A percentile compares a stretch with the other conserved stretches of the same genome.
These are phyloP conservation scores for Schizophyllum commune DNA, from an alignment of 1,284 basidiomycete species.

Conservation along the genomic window DNA sequence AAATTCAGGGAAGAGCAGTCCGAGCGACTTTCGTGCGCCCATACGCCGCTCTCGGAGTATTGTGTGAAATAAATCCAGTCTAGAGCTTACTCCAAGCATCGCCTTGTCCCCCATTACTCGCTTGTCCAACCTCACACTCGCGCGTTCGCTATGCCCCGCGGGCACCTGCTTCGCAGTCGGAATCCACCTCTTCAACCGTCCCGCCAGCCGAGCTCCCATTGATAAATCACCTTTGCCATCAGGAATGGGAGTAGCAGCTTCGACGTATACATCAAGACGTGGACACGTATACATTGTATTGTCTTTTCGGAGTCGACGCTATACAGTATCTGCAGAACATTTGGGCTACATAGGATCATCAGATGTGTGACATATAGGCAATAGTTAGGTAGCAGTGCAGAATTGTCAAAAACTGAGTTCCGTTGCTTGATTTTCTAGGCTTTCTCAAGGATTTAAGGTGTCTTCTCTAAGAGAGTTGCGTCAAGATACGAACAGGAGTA, in stretches of 20 bases:
- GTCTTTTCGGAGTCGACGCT: not conserved
- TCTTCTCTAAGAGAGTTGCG: too few species aligned
- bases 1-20: too few species aligned
- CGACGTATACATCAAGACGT: not conserved
- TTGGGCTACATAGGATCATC: too few species aligned
- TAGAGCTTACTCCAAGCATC: not conserved
- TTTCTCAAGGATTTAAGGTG: too few species aligned
- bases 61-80: not conserved
- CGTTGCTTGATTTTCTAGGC: too few species aligned
- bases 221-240: slow-evolving; percentile 8
- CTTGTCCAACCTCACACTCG: slow-evolving; percentile 5
- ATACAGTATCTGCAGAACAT: too few species aligned
- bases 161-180: slow-evolving; percentile 4
- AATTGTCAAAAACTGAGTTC: too few species aligned
- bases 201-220: slow-evolving; percentile 6
- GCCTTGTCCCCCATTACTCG: not conserved
- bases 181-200: slow-evolving; percentile 5
- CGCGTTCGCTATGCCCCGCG: slow-evolving; percentile 8
- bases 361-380: too few species aligned
- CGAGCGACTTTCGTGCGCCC: too few species aligned
- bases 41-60: too few species aligned
- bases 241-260: slow-evolving; percentile 2
- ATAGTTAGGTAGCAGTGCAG: too few species aligned
- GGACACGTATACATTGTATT: not conserved
- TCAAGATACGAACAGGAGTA: too few species aligned